Evolutionary conservation across 2,329 filamentous ascomycete species (phyloP), one percentile per base, ranked within the genome.

Genomic region (Aspergillus viridinutans): DNA sequence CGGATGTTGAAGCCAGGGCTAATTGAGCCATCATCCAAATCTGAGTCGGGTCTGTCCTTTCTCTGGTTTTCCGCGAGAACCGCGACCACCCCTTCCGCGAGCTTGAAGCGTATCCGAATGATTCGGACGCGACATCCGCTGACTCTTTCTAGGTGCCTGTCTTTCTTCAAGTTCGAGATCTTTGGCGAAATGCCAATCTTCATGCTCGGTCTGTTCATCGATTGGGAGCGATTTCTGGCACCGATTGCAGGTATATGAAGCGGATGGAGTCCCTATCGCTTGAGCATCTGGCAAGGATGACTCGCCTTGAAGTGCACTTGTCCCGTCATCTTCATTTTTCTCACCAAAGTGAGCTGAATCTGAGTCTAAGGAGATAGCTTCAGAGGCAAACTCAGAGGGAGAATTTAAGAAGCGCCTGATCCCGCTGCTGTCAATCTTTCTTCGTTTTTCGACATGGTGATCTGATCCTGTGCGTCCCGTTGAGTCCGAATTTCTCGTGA

Each of bases 171-270:
- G 82, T 62, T 92, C 87, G 29, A 99, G 80, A 65, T 93, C 89
- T 75, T 90, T 90, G 49, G 94, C 94, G 75, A 96, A 88, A 75
- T 99, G 94, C 88, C 92, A 97, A 72, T 99, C 94, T 54, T 88
- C 81, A 72, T 99, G 94, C 74, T 90, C 92, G 62, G 86, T 83
- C 64, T 83, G 81, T 55, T 87, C 83, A 26, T 78, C 69, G 42
- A 80, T 77, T 12, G 81, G 78, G 35, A 94, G 78, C n/a, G 72
- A 69, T 65, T 82, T 80, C 58, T 82, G 80, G 72, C 92, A 96
- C 60, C 85, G 84, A 51, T 78, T 70, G 72, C 91, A 96, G 55
- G 77, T 76, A 61, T 78, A 82, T 4, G 53, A 49, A 20, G 49
- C 53, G 2, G 42, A 20, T 29, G 25, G 6, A 8, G 52, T 2